Evolutionary conservation across 1,284 basidiomycete species (phyloP), one percentile per base, ranked within the genome.

Genomic region (Irpex sp.): DNA sequence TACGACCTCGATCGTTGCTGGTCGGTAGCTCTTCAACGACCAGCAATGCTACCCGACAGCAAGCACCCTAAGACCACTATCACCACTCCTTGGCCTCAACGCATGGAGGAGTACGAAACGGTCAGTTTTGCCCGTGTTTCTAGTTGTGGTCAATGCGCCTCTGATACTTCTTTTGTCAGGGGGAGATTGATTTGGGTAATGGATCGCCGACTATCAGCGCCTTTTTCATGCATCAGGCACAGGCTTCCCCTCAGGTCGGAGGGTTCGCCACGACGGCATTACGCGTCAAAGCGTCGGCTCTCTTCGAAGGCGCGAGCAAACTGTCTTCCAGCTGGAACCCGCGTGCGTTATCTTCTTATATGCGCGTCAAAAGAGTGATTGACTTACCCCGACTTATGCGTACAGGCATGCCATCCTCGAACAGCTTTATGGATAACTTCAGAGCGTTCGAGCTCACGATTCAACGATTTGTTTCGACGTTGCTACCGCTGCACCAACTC

Each of bases 211-310:
- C 87, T 8, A 81, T 85, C 61, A 81, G 80, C 62, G 77, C 82
- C 51, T 91, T 91, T 75, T 80, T 91, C 62, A 79, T 72, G 8
- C 74, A 74, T 58, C 75, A 84, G 62, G 86, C 82, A 44, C 82
- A 84, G 61, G 76, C 83, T 44, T 79, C 83, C 5, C 76, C 78
- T 44, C 69, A 77, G 7, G 73, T 75, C 34, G 81, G 79, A 58
- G 83, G 86, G 19, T 90, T 87, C 72, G 86, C 88, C 5, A 79
- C 81, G 44, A 76, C 79, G 36, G 86, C 89, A 5, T 74, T 90
- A 64, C 85, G 88, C 66, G 86, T 82, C 56, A 92, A 92, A 75
- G 88, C 88, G 8, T 86, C 90, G n/a, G 82, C 88, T 13, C 79
- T 93, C 21, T 88, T 88, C 69, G 82, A 89, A 62, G 84, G 83